Percentiles rank a stretch among this genome's conserved stretches.
phyloP scores from a whole-genome alignment of 2,329 filamentous ascomycete species.

The Colletotrichum somersetense region DNA sequence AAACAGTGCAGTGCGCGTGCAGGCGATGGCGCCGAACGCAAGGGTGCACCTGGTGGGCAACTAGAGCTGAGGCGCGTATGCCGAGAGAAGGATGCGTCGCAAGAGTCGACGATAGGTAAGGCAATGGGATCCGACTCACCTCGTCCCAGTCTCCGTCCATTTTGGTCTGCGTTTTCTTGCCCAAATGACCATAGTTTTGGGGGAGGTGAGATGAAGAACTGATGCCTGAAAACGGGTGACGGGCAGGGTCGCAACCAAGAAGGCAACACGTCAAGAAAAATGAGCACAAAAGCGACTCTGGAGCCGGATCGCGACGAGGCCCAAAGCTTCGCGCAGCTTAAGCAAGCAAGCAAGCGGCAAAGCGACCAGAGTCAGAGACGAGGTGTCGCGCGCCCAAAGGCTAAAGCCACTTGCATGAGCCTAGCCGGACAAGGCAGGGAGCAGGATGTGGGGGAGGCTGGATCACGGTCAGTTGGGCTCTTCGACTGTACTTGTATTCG shows the following conservation, averaged over 20 bases:
- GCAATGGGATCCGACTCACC: slow-evolving; percentile 57
- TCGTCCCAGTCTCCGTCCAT: slow-evolving; percentile 80
- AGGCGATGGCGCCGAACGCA: slow-evolving; percentile 43
- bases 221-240: slow-evolving; percentile 18
- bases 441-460: slow-evolving; percentile 32
- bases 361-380: slow-evolving; percentile 21
- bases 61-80: background rate
- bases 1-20: slow-evolving; percentile 13
- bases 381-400: slow-evolving; percentile 29
- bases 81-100: background rate
- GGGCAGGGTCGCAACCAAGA: slow-evolving; percentile 8
- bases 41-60: slow-evolving; percentile 24
- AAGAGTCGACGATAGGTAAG: slow-evolving; percentile 17
- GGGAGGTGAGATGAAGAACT: background rate
- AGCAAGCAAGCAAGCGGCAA: slow-evolving; percentile 5
- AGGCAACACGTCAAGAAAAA: background rate
- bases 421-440: slow-evolving; percentile 33
- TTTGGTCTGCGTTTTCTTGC: slow-evolving; percentile 56
- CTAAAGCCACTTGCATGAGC: slow-evolving; percentile 36
- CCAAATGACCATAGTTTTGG: slow-evolving; percentile 50
- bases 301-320: slow-evolving; percentile 23
- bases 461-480: background rate
- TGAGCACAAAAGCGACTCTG: slow-evolving; percentile 7
- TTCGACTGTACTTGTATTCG: background rate
- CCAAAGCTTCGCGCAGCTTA: slow-evolving; percentile 32